Conservation (phyloP, 78 protist species). For the Dictyostelium purpureum region DNA sequence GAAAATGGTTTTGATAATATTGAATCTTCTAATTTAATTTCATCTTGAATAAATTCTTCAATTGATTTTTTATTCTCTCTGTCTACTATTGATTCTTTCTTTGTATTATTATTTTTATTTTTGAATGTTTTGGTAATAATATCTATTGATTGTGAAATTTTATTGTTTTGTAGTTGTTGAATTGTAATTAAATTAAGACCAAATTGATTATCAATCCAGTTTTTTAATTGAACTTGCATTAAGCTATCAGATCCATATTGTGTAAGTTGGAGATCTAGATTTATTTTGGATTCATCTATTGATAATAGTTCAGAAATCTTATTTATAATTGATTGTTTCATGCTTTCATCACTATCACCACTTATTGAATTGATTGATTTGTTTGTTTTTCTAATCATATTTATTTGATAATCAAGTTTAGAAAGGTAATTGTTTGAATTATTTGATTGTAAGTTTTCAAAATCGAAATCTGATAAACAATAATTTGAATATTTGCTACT, state of each 20-base stretch:
- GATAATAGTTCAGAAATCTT: conserved; percentile 33
- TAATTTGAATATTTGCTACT: neutral
- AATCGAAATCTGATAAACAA: neutral
- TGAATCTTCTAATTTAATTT: conserved; percentile 9
- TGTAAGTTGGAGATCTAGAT: neutral
- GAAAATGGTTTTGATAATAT: neutral
- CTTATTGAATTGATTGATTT: neutral
- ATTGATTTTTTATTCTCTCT: neutral
- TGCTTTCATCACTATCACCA: neutral
- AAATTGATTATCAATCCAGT: conserved; percentile 31
- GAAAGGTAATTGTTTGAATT: neutral
- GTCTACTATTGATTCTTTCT: neutral
- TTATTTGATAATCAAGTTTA: neutral
- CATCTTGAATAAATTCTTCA: neutral
- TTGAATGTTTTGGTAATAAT: neutral
- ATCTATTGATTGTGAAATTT: neutral
- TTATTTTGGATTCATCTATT: neutral
- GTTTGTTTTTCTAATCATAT: neutral
- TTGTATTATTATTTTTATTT: neutral
- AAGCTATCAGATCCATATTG: conserved; percentile 59
- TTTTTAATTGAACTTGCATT: conserved; percentile 30
- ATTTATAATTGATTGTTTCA: neutral
- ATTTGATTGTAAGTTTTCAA: neutral
- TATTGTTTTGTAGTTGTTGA: conserved; percentile 3
- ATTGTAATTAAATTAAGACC: neutral